Conservation (phyloP, 1,284 basidiomycete species). For the Pseudozyma hubeiensis region DNA sequence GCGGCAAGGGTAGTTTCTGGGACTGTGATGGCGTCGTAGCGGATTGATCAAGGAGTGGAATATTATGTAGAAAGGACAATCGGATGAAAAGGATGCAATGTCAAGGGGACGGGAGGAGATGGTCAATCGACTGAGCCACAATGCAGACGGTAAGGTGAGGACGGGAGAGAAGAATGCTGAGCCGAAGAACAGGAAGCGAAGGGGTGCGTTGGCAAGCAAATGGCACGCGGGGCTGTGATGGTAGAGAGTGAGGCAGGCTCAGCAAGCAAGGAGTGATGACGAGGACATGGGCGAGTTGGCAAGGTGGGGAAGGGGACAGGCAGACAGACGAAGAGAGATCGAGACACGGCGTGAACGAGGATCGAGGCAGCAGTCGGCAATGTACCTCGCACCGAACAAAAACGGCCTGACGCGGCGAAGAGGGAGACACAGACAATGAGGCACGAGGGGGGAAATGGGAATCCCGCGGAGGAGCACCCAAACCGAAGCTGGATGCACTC, state of each 20-base stretch:
- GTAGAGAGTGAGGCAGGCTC: too few species aligned
- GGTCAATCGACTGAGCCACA: slow-evolving; percentile 1
- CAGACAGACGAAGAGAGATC: too few species aligned
- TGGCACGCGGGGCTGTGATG: too few species aligned
- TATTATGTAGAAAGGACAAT: too few species aligned
- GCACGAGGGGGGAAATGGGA: neutral
- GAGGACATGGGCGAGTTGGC: too few species aligned
- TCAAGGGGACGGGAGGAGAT: neutral
- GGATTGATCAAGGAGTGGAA: too few species aligned
- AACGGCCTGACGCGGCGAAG: neutral
- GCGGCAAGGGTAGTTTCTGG: too few species aligned
- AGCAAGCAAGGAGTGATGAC: too few species aligned
- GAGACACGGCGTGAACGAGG: neutral
- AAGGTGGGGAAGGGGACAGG: too few species aligned
- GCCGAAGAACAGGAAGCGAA: too few species aligned
- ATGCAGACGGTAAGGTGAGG: neutral
- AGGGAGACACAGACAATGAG: neutral
- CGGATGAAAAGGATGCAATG: neutral
- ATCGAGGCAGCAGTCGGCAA: neutral
- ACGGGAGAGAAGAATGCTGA: neutral
- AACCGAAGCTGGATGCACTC: slow-evolving; percentile 11
- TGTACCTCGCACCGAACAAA: neutral
- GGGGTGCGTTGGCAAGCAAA: too few species aligned
- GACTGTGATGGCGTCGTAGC: too few species aligned
- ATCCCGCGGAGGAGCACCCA: slow-evolving; percentile 5